These are phyloP conservation scores for Aurinia saxatilis DNA, from an alignment of 345 rosid genomes.

Conservation along the genomic window DNA sequence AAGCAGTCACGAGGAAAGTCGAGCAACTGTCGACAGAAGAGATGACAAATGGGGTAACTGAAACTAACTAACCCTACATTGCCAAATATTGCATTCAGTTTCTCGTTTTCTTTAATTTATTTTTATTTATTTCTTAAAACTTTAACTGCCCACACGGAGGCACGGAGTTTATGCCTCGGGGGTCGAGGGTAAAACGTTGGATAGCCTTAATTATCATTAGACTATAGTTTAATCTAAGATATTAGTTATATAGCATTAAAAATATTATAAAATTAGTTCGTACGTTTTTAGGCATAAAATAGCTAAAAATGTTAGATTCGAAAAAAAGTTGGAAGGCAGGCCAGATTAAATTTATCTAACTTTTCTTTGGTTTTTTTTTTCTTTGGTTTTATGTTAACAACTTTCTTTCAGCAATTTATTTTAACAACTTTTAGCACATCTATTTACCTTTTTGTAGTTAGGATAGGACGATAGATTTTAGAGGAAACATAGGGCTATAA, in stretches of 20 bases:
- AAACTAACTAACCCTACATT: constrained; percentile 21
- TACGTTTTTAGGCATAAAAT: background rate
- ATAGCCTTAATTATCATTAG: background rate
- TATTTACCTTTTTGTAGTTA: too few species aligned
- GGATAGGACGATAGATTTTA: too few species aligned
- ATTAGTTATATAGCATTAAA: background rate
- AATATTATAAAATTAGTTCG: background rate
- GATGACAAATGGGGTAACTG: constrained; percentile 25
- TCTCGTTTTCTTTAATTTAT: background rate
- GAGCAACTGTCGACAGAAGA: constrained; percentile 29
- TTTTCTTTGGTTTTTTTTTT: background rate
- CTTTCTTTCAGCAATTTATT: too few species aligned
- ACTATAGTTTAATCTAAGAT: background rate
- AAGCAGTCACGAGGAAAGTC: too few species aligned
- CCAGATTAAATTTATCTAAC: background rate
- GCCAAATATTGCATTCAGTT: constrained; percentile 3
- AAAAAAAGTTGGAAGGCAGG: background rate
- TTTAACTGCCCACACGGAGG: constrained; percentile 15
- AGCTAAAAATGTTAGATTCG: background rate
- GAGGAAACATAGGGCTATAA: too few species aligned
- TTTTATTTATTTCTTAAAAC: background rate
- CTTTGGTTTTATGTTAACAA: too few species aligned
- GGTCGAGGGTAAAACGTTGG: background rate
- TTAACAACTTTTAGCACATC: too few species aligned
- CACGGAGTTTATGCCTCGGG: constrained; percentile 8